Base-by-base conservation (phyloP, 2,329 filamentous ascomycete species). In the Aspergillus pseudonomiae region DNA sequence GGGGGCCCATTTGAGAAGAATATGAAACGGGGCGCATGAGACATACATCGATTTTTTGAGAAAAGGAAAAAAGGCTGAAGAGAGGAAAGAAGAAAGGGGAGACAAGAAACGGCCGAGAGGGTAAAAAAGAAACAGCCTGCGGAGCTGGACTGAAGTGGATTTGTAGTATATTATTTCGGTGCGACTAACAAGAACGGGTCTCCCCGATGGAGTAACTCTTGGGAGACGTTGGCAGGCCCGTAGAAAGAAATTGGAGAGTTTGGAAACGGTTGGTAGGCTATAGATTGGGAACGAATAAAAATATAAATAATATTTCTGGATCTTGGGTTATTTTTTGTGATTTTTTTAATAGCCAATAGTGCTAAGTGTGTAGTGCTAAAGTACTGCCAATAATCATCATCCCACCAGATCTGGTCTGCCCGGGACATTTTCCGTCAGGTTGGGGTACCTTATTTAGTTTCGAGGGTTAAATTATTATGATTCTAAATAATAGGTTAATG, bases 1-100 rank as follows among this genome's bases (percentile, higher is more conserved):
- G 34, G 59, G 62, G 60, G 43, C 59, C 61, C 65, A 73, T 74
- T 69, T 68, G 68, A 71, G 43, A 26, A 48, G 45, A 60, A 63
- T 63, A 70, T 68, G 61, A 65, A 67, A 71, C 62, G 57, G 59
- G 66, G 64, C 62, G 59, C 52, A 65, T 60, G 62, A 55, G 48
- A 61, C 64, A 62, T 68, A 71, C 67, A 67, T 65, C 48, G n/a
- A 63, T 57, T 55, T 26, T 56, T 48, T 32, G 39, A 41, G 43
- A 57, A 34, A 60, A 55, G 32, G 59, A 32, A 30, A 45, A 59
- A 59, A 60, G 62, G 16, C 55, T 48, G 57, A 55, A 46, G 39
- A 48, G 41, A 39, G 57, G 24, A 57, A 56, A 60, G 59, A 52
- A 62, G 57, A 60, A 53, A 55, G 34, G 62, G 45, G 43, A 46